These are phyloP conservation scores for Alternaria viburni DNA, from an alignment of 2,329 filamentous ascomycete species.

Conservation along the genomic window DNA sequence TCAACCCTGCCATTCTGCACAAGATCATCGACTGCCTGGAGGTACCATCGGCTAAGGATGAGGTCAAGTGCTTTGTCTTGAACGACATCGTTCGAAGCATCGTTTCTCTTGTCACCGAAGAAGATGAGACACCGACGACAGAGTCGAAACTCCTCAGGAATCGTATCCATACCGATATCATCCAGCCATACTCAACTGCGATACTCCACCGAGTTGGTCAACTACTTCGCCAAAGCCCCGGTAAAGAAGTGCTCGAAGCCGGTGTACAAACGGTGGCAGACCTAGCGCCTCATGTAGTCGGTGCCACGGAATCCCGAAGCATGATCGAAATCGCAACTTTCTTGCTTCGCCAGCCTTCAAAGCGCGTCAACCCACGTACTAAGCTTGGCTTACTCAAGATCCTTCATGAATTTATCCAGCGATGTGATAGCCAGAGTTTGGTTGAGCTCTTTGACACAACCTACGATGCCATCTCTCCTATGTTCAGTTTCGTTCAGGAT, in stretches of 20 bases:
- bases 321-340: conserved; percentile 81
- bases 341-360: conserved; percentile 82
- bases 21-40: conserved; percentile 76
- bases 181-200: conserved; percentile 70
- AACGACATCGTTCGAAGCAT: conserved; percentile 69
- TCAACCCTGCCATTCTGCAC: conserved; percentile 65
- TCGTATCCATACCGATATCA: conserved; percentile 48
- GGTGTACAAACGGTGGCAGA: conserved; percentile 81
- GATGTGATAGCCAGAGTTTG: conserved; percentile 65
- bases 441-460: conserved; percentile 67
- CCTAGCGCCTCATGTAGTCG: conserved; percentile 57
- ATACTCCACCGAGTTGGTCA: conserved; percentile 64
- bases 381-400: conserved; percentile 83
- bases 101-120: conserved; percentile 25
- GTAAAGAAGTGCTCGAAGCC: conserved; percentile 77
- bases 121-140: conserved; percentile 25
- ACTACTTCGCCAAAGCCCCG: conserved; percentile 64
- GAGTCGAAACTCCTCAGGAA: conserved; percentile 64
- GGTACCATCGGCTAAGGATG: conserved; percentile 77
- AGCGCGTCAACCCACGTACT: conserved; percentile 79
- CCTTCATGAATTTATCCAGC: conserved; percentile 77
- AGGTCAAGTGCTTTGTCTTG: conserved; percentile 83
- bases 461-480: conserved; percentile 75
- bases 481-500: conserved; percentile 93
- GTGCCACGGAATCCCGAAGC: conserved; percentile 68